phyloP scores from a whole-genome alignment of 1,284 basidiomycete species.

The Rhodotorula sp. region DNA sequence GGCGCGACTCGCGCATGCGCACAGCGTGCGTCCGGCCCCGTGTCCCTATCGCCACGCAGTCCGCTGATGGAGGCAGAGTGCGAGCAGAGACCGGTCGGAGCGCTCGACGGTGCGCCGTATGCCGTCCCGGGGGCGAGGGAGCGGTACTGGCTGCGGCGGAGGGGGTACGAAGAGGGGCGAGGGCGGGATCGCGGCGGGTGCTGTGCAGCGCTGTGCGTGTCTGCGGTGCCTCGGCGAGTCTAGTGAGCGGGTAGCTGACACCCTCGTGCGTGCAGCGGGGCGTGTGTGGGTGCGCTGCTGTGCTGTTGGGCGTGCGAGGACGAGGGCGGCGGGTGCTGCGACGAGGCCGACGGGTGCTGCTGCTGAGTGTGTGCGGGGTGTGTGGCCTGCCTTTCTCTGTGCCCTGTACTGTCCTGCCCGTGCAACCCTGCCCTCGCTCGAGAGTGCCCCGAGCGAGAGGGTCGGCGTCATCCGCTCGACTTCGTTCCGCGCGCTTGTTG shows the following conservation, averaged over 20 bases:
- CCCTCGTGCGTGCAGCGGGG: background rate
- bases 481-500: too few relatives aligned
- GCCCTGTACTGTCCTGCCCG: too few relatives aligned
- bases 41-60: background rate
- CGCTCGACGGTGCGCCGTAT: background rate
- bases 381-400: too few relatives aligned
- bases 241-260: background rate
- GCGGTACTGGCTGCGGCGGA: background rate
- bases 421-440: too few relatives aligned
- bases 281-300: background rate
- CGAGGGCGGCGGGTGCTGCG: background rate
- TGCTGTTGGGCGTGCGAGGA: slow-evolving; percentile 5
- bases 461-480: too few relatives aligned
- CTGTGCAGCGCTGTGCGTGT: background rate
- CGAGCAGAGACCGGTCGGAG: background rate
- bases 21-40: background rate
- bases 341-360: slow-evolving; percentile 2
- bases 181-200: background rate
- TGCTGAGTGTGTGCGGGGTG: background rate
- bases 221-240: background rate
- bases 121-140: background rate
- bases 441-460: too few relatives aligned
- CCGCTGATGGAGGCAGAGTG: background rate
- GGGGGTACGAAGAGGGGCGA: background rate
- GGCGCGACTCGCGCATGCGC: background rate